These are phyloP conservation scores for Nevesoporus exiguus DNA, from an alignment of 768 basidiomycete species.

Conservation along the genomic window DNA sequence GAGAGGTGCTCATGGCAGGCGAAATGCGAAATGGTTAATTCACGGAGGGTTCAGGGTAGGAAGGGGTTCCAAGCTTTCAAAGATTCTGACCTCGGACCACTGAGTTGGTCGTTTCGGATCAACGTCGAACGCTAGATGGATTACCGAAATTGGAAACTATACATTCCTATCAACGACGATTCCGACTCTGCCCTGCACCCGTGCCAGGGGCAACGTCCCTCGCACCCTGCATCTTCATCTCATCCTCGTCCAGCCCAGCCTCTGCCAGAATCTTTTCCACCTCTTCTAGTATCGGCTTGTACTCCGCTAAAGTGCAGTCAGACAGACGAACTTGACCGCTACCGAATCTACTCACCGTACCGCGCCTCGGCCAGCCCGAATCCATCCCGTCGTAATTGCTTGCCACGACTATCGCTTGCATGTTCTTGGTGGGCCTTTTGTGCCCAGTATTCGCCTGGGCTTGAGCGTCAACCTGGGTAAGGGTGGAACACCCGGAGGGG, in stretches of 20 bases:
- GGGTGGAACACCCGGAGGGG: neutral
- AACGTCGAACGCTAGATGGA: neutral
- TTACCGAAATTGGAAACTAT: neutral
- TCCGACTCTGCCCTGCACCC: conserved; percentile 41
- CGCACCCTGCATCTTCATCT: conserved; percentile 60
- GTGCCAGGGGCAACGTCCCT: conserved; percentile 34
- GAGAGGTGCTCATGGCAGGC: conserved; percentile 13
- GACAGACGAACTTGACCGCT: neutral
- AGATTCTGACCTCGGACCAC: neutral
- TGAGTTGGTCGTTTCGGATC: neutral
- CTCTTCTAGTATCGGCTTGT: conserved; percentile 79
- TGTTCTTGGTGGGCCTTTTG: conserved; percentile 57
- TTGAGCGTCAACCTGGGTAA: neutral
- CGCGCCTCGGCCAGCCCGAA: conserved; percentile 72
- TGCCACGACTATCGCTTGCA: conserved; percentile 64
- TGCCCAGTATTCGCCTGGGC: conserved; percentile 76
- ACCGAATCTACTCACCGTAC: conserved; percentile 46
- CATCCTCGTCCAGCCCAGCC: conserved; percentile 82
- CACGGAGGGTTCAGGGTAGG: conserved; percentile 21
- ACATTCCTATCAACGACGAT: neutral
- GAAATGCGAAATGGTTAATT: conserved; percentile 12
- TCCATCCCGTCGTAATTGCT: conserved; percentile 72
- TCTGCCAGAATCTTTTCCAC: conserved; percentile 81
- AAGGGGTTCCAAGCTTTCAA: too few species aligned
- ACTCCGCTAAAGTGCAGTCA: conserved; percentile 46